Conservation (phyloP, 2,329 filamentous ascomycete genomes). For the Trichoderma gracile region DNA sequence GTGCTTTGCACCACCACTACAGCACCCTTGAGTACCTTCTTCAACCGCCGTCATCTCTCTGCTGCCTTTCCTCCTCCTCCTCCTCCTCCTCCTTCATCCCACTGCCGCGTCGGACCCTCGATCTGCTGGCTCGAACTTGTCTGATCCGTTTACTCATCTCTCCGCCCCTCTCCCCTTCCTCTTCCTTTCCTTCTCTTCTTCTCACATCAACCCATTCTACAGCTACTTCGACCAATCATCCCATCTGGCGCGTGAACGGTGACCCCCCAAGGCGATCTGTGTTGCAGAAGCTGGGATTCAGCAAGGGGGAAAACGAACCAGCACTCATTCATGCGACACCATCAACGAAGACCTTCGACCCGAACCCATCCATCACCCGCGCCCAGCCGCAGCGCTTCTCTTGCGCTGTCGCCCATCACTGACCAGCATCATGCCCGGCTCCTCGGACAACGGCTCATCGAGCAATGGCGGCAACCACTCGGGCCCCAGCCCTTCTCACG, state of each 20-base stretch:
- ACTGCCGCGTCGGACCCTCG: no score
- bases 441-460: slow-evolving; percentile 40
- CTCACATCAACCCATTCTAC: not conserved
- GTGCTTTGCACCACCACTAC: no score
- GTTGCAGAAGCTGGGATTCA: not conserved
- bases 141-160: no score
- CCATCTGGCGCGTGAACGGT: not conserved
- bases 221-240: not conserved
- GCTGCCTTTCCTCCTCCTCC: not conserved
- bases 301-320: not conserved
- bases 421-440: slow-evolving; percentile 38
- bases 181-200: not conserved
- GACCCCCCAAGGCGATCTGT: not conserved
- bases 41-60: slow-evolving; percentile 3
- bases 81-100: not conserved
- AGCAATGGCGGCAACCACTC: slow-evolving; percentile 38
- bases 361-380: not conserved
- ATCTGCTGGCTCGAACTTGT: not conserved
- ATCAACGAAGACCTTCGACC: not conserved
- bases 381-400: not conserved
- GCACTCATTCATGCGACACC: not conserved
- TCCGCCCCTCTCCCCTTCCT: not conserved
- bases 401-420: slow-evolving; percentile 2
- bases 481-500: slow-evolving; percentile 37
- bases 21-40: not conserved